Base-by-base conservation (phyloP, 2,329 filamentous ascomycete genomes). In the Orbilia ellipsospora region DNA sequence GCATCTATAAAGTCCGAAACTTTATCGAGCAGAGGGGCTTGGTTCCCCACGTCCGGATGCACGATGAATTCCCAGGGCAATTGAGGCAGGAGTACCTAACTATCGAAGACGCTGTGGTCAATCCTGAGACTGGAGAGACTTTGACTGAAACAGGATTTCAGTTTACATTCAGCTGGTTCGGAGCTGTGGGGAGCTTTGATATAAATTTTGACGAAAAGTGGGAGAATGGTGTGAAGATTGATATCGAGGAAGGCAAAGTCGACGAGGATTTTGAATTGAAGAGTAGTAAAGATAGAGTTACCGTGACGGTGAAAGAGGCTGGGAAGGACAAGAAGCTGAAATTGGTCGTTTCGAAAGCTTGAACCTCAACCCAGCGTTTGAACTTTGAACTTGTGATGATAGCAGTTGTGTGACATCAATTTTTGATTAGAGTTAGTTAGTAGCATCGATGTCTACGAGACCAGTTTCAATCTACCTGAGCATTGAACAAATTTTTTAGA, bases 311-410 rank as follows among this genome's bases (percentile, higher is more conserved):
- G n/a, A 75, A 75, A 28, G 72, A 65, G 3, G 72, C 31, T 16
- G 72, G 57, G 4, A 68, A 69, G 20, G 72, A 57, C n/a, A 75
- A 75, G 64, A 75, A 75, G 18, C 36, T 75, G 45, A 69, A 69
- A 45, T n/a, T 75, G 18, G 45, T 26, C 1, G 64, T 69, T 10
- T 69, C 72, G 13, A 75, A 60, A 36, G 72, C 72, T 55, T 70
- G 28, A 64, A 28, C 8, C 1, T 15, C 26, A 20, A 5, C 20
- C 4, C 23, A 23, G 23, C 6, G 2, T 48, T 48, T 12, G 44
- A 15, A 48, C 8, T n/a, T 48, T 48, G 15, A 1, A 12, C 40
- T 44, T 12, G 2, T 12, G 2, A n/a, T 44, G 10, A n/a, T 44
- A 2, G 40, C 5, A 2, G 5, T 44, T 44, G 40, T 44, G 23